Evolutionary conservation across 345 rosid genomes (phyloP), one percentile per base, ranked within the genome.

Genomic region (Citrus trifoliata): DNA sequence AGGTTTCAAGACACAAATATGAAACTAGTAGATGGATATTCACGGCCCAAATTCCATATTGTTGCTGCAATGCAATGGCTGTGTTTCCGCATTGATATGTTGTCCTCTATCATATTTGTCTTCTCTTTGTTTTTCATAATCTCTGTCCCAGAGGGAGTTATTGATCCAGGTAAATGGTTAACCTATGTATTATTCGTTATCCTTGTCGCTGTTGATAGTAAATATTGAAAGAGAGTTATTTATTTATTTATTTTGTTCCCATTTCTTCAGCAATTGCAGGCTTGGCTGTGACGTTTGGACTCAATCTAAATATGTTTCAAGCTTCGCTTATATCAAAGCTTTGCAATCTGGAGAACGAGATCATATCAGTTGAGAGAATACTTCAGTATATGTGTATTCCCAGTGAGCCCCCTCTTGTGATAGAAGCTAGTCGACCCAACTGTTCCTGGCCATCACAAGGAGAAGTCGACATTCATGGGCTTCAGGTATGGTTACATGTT

Each of bases 61-160:
- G 67, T 73, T 65, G 91, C 65, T 40, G 98, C 91, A 60, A 91
- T 83, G 93, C 90, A 90, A 67, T 93, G 98, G 95, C 89, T 93
- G 58, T 84, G 89, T 84, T 85, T 93, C 80, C 92, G 94, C 74
- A 78, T 93, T 42, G 94, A 93, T 38, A 80, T 91, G 67, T 75
- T 93, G 67, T 88, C 94, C 53, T 78, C 88, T 19, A 6, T 86
- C 6, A 87, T 90, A 10, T 90, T 93, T 81, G 94, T 81, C 27
- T 67, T 82, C 85, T 88, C 89, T 60, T 83, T 93, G 84, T 79
- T 87, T 74, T 87, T 91, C 87, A 69, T 91, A 62, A 84, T 91
- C 69, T 84, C 93, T 79, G 73, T 88, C 7, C 94, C 91, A 6
- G 66, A 76, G 30, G 91, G 91, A 60, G 76, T 74, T 53, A 89